A percentile compares a stretch with the other conserved stretches of the same genome.
Conservation (phyloP, 208 protist species). For the Sergeia podlipaevii region DNA sequence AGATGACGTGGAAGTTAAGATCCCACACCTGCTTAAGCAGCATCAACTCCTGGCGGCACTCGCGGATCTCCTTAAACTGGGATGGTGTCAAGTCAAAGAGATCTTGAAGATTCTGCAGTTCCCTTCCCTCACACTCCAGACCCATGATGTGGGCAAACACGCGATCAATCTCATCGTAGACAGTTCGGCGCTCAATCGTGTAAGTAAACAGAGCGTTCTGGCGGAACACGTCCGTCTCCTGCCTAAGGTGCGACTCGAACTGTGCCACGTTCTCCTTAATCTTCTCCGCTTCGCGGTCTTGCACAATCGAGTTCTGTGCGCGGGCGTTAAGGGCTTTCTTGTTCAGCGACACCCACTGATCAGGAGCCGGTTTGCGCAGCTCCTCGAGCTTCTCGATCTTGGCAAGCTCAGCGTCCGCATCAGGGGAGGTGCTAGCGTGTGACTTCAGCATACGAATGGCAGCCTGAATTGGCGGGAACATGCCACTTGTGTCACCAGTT, state of each 20-base stretch:
- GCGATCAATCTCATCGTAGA: constrained; percentile 87
- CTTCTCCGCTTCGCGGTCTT: constrained; percentile 92
- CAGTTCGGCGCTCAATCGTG: constrained; percentile 50
- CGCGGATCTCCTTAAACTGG: constrained; percentile 91
- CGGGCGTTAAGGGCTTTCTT: constrained; percentile 94
- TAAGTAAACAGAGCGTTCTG: constrained; percentile 87
- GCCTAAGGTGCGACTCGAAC: constrained; percentile 74
- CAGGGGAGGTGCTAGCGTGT: constrained; percentile 75
- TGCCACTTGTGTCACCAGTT: constrained; percentile 76
- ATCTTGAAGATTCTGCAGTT: constrained; percentile 91
- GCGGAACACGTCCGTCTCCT: constrained; percentile 80
- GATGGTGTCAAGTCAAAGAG: constrained; percentile 94
- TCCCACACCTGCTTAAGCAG: constrained; percentile 94
- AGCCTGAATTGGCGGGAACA: constrained; percentile 90
- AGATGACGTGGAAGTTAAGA: constrained; percentile 90
- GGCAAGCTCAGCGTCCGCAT: constrained; percentile 69
- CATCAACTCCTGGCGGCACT: constrained; percentile 90
- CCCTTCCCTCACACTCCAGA: constrained; percentile 85
- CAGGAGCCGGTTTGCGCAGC: constrained; percentile 88
- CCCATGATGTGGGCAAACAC: constrained; percentile 77
- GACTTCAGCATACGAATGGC: constrained; percentile 91
- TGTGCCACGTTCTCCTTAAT: constrained; percentile 83
- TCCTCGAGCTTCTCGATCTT: constrained; percentile 92
- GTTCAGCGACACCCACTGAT: constrained; percentile 88
- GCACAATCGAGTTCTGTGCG: constrained; percentile 89